Evolutionary conservation across 495 filamentous ascomycete genomes (phyloP), one percentile per base, ranked within the genome.

Genomic region (Bathelium albidoporum): DNA sequence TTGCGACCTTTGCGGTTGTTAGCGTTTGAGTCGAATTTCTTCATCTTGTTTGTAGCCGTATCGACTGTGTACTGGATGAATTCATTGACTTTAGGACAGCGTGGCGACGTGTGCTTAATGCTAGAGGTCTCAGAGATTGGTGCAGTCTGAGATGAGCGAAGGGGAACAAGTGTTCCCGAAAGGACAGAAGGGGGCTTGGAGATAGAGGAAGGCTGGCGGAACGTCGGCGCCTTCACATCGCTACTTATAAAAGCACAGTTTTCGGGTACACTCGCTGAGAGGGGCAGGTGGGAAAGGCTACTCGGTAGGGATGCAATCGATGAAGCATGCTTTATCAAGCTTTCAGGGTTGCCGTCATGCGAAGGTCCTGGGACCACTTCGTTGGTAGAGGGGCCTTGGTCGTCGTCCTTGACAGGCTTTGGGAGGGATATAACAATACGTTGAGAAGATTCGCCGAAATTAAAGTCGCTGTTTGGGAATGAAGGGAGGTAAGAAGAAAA

Each of bases 21-120:
- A 29, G 49, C 49, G 29, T 55, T 26, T 2, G 49, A 55, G 49
- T 55, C 49, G 24, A 55, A 26, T 20, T 55, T 55, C 16, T 55
- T 55, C 49, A 55, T 55, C 49, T 26, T 55, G 5, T 55, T 55
- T 5, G 49, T 55, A n/a, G 26, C 16, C 16, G 4, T 5, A 29
- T 55, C 49, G 24, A 55, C 49, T 10, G 49, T 55, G 24, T 55
- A 55, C 16, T 55, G 49, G 20, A 55, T 55, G 20, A 55, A 55
- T 55, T 55, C 49, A 24, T 28, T 10, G 11, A 29, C 12, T 12
- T 24, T 20, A 24, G 49, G 49, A 29, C 49, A 9, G 4, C 2
- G n/a, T 26, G 49, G 29, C 5, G 5, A 16, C 49, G 26, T 55
- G 24, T 55, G 49, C 9, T 20, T 55, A 10, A 7, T 20, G 9